A percentile compares a stretch with the other conserved stretches of the same genome.
Evolutionary conservation across 768 basidiomycete species (phyloP).

Genomic region (Pleurotus tuber-regium): DNA sequence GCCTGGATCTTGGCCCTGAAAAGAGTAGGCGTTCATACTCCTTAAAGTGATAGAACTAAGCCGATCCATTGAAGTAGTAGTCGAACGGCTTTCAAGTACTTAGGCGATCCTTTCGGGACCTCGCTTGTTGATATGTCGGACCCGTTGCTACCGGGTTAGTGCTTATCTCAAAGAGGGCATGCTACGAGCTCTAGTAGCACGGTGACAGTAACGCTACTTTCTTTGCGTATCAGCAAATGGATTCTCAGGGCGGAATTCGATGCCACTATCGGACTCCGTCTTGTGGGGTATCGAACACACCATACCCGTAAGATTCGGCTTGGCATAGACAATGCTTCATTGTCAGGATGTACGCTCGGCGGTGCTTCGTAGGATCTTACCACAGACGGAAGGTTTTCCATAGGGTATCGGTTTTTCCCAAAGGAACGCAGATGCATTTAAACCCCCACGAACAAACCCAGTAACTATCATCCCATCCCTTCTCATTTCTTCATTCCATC

Average conservation of each 20-base stretch:
- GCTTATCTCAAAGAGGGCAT: background rate
- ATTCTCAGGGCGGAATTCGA: slow-evolving; percentile 7
- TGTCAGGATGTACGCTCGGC: slow-evolving; percentile 5
- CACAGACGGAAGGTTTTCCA: background rate
- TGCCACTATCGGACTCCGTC: slow-evolving; percentile 3
- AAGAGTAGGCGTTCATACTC: background rate
- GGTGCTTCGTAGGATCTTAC: slow-evolving; percentile 7
- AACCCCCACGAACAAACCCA: background rate
- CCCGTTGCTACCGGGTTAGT: background rate
- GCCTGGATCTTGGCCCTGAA: slow-evolving; percentile 8
- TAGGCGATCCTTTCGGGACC: slow-evolving; percentile 8
- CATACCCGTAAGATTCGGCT: background rate
- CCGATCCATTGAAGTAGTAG: too few relatives aligned
- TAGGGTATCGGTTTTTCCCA: background rate
- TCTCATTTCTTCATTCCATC: slow-evolving; percentile 1
- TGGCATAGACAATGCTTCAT: slow-evolving; percentile 5
- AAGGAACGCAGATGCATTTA: slow-evolving; percentile 1
- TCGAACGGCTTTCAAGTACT: too few relatives aligned
- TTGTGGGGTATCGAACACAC: background rate
- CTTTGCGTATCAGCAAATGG: background rate
- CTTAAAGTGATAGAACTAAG: too few relatives aligned
- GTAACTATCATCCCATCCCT: background rate
- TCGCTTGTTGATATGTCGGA: background rate
- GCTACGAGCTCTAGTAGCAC: slow-evolving; percentile 1
- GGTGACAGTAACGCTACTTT: background rate